A percentile compares a stretch with the other conserved stretches of the same genome.
phyloP scores from a whole-genome alignment of 768 basidiomycete genomes.

The Tephrocybe sp. region DNA sequence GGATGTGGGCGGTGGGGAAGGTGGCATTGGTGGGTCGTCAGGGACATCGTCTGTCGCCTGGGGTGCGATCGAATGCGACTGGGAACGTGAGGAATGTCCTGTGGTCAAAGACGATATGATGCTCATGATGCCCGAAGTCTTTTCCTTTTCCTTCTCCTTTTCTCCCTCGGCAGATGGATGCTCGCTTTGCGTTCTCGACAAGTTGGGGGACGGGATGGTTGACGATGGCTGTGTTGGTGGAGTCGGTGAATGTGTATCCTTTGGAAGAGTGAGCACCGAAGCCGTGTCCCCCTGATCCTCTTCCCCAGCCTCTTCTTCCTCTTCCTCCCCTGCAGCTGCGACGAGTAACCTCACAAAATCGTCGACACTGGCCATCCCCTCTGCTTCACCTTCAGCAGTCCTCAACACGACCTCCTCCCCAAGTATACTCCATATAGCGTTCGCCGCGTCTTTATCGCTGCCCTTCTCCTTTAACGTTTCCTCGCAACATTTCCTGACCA shows the following conservation, averaged over 20 bases:
- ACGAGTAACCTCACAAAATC: constrained; percentile 41
- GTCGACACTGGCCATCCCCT: constrained; percentile 14
- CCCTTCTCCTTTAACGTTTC: constrained; percentile 25
- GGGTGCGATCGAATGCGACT: constrained; percentile 54
- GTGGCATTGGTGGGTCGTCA: constrained; percentile 20
- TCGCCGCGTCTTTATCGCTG: constrained; percentile 33
- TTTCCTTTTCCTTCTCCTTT: constrained; percentile 33
- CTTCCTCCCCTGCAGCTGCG: constrained; percentile 32
- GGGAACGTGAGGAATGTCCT: constrained; percentile 52
- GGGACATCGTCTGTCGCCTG: constrained; percentile 35
- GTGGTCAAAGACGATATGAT: constrained; percentile 60
- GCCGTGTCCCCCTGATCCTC: constrained; percentile 43
- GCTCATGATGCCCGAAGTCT: constrained; percentile 46
- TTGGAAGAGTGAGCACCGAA: constrained; percentile 33
- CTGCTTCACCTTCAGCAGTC: constrained; percentile 37
- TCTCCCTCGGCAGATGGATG: constrained; percentile 38
- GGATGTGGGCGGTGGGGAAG: constrained; percentile 18
- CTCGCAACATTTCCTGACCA: constrained; percentile 49
- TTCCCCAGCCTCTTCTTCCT: constrained; percentile 30
- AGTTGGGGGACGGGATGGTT: constrained; percentile 44
- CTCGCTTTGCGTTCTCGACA: constrained; percentile 62
- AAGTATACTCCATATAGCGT: constrained; percentile 55
- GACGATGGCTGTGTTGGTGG: constrained; percentile 24
- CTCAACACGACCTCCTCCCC: constrained; percentile 68
- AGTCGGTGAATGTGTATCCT: constrained; percentile 26